Evolutionary conservation across 2,329 filamentous ascomycete genomes (phyloP).

Genomic region (Trichoderma afroharzianum): DNA sequence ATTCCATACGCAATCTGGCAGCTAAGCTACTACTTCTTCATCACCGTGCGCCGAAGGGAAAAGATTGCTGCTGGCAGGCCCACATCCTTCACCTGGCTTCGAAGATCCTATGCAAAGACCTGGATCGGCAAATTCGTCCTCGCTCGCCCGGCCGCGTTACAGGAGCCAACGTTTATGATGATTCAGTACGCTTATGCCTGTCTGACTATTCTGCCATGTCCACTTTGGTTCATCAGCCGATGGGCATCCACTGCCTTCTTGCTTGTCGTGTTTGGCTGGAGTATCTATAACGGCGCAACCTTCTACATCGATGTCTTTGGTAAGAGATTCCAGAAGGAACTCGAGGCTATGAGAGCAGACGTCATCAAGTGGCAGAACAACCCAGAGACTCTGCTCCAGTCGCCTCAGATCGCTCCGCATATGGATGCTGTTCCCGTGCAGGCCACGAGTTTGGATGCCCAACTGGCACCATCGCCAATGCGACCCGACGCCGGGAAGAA

Average conservation of each 20-base stretch:
- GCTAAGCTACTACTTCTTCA: constrained; percentile 86
- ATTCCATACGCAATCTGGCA: constrained; percentile 94
- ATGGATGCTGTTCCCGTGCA: constrained; percentile 22
- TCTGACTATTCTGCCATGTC: constrained; percentile 89
- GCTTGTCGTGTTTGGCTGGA: constrained; percentile 82
- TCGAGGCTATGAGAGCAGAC: constrained; percentile 83
- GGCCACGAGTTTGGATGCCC: constrained; percentile 18
- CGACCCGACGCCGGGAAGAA: constrained; percentile 22
- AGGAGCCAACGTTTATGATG: constrained; percentile 90
- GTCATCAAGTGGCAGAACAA: constrained; percentile 81
- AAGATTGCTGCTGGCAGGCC: constrained; percentile 94
- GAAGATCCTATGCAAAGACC: constrained; percentile 82
- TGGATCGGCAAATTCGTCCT: constrained; percentile 87
- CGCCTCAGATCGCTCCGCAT: constrained; percentile 33
- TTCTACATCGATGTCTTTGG: constrained; percentile 99
- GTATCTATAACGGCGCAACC: constrained; percentile 93
- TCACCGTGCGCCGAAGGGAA: constrained; percentile 88
- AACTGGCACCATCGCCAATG: constrained; percentile 21
- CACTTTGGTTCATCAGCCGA: constrained; percentile 88
- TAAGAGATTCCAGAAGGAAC: constrained; percentile 91
- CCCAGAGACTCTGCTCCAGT: constrained; percentile 44
- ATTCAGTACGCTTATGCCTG: constrained; percentile 93
- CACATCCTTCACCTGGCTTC: constrained; percentile 96
- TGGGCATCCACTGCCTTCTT: constrained; percentile 77
- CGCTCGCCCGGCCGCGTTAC: constrained; percentile 67